Conservation (phyloP, 2,329 filamentous ascomycete species). For the Sphaerulina musiva region DNA sequence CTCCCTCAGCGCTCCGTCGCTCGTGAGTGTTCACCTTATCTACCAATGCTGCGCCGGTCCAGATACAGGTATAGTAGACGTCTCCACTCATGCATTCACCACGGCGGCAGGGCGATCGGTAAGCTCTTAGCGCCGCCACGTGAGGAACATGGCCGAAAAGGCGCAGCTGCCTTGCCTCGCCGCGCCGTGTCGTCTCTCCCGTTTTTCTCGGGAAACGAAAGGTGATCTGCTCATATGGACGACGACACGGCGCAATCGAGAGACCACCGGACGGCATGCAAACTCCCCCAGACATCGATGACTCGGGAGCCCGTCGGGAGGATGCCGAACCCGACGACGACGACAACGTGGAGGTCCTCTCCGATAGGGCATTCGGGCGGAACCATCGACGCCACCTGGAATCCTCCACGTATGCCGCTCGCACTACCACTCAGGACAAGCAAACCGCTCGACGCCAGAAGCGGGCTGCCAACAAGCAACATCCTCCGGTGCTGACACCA, state of each 20-base stretch:
- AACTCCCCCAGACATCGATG: conserved; percentile 13
- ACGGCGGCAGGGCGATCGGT: background rate
- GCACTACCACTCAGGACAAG: background rate
- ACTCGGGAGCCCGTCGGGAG: conserved; percentile 9
- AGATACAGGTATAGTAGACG: background rate
- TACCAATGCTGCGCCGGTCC: background rate
- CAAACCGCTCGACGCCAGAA: conserved; percentile 7
- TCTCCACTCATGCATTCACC: background rate
- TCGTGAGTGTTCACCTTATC: too few relatives aligned
- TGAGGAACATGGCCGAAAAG: background rate
- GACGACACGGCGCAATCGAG: background rate
- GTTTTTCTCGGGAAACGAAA: background rate
- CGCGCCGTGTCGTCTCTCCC: background rate
- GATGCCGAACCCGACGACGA: background rate
- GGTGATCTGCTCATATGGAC: background rate
- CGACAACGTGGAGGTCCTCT: background rate
- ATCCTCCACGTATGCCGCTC: conserved; percentile 1
- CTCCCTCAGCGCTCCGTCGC: too few relatives aligned
- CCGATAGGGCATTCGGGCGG: conserved; percentile 1
- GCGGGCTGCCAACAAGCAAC: conserved; percentile 2
- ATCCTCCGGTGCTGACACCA: background rate
- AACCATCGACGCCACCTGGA: conserved; percentile 7
- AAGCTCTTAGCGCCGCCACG: background rate
- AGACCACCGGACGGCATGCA: conserved; percentile 6
- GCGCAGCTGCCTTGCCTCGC: background rate